Base-by-base conservation (phyloP, 495 filamentous ascomycete genomes). In the Podospora fimiseda region DNA sequence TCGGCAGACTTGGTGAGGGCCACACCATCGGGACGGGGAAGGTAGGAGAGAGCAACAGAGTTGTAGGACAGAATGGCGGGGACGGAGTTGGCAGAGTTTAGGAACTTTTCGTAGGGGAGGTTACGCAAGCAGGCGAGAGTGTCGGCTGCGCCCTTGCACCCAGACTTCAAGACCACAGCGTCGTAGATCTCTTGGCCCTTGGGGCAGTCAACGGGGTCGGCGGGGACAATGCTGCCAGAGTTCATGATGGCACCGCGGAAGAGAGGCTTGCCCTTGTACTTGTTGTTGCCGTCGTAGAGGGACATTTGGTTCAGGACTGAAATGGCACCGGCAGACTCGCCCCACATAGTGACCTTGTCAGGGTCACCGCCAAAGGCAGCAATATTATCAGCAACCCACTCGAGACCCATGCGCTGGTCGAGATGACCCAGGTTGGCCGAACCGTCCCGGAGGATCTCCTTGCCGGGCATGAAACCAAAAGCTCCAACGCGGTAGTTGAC, bases 171-270 rank as follows among this genome's bases (percentile, higher is more conserved):
- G 5, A 87, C 83, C 3, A 89, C 86, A 0, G 63, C 62, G 57
- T 89, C 73, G 57, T 85, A 89, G 5, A 89, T 63, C 1, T 57
- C 71, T 50, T 89, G 84, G 8, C 74, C 79, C 64, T 86, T 85
- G 49, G 66, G 62, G 40, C 80, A 73, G 53, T 88, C 84, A 4
- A 89, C 78, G 1, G 74, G 71, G 22, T 85, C 76, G 0, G 86
- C 79, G 2, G 86, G 85, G 0, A 80, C 66, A 3, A 86, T 69
- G 56, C 72, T 77, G 8, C 87, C 87, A 1, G 82, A 87, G 65
- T 88, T 73, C 85, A 89, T 87, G 47, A 87, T 89, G 22, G 70
- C 86, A 14, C 69, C 84, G 37, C 80, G 79, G 77, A 90, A 90
- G 0, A 89, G 72, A 0, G 79, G 75, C 53, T 83, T 79, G 30